Percentiles rank a stretch among this genome's conserved stretches.
Conservation (phyloP, 331 rosid species). For the Stylosanthes scabra region DNA sequence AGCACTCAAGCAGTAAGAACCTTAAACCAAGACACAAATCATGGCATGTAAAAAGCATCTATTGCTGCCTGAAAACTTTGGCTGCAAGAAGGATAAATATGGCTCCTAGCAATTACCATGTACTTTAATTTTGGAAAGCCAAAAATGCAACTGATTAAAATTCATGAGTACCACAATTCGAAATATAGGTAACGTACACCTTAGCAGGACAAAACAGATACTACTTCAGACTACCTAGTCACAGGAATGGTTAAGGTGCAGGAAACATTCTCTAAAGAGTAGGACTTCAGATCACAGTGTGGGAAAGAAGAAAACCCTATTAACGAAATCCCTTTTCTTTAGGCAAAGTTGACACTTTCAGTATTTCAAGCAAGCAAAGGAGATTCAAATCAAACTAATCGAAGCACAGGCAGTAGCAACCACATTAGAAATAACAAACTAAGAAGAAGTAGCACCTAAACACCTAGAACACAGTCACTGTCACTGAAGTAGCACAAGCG, state of each 20-base stretch:
- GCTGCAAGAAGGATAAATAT: neutral
- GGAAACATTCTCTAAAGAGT: constrained; percentile 21
- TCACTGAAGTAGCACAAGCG: constrained; percentile 7
- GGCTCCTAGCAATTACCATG: constrained; percentile 18
- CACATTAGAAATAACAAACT: constrained; percentile 3
- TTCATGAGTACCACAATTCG: constrained; percentile 12
- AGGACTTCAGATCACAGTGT: constrained; percentile 5
- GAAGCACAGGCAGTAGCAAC: neutral
- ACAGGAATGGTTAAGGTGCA: constrained; percentile 3
- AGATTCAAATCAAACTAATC: constrained; percentile 11
- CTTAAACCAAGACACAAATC: neutral
- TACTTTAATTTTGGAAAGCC: constrained; percentile 20
- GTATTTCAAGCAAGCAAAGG: neutral
- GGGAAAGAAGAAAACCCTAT: neutral
- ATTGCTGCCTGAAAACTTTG: constrained; percentile 1
- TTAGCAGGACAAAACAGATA: neutral
- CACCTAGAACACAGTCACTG: constrained; percentile 10
- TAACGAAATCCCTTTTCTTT: neutral
- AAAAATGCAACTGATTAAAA: constrained; percentile 28
- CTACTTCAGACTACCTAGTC: constrained; percentile 33
- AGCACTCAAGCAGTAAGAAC: neutral
- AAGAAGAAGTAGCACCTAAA: neutral
- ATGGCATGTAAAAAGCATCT: neutral
- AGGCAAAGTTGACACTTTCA: neutral
- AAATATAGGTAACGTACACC: neutral